These are phyloP conservation scores for Taxawa tesnikishii DNA, from an alignment of 2,329 filamentous ascomycete species.

Conservation along the genomic window DNA sequence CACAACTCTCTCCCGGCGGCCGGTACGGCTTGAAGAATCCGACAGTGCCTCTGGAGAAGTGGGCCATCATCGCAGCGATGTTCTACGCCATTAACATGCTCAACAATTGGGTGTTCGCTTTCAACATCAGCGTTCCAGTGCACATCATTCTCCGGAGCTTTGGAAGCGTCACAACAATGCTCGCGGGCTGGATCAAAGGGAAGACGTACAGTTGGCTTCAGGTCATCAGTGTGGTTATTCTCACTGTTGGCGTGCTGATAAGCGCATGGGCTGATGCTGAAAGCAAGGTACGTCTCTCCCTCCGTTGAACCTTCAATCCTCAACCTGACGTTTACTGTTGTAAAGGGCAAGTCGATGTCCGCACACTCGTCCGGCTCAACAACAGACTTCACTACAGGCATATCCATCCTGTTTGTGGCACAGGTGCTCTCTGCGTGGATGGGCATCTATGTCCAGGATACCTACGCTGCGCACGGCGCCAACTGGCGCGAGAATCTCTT, in stretches of 20 bases:
- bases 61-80: conserved; percentile 77
- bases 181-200: conserved; percentile 75
- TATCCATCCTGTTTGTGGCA: conserved; percentile 72
- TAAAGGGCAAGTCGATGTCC: conserved; percentile 9
- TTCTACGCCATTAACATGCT: conserved; percentile 92
- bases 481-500: conserved; percentile 96
- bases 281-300: conserved; percentile 53
- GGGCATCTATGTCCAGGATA: conserved; percentile 87
- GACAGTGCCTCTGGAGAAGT: conserved; percentile 70
- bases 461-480: conserved; percentile 73
- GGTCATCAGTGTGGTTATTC: conserved; percentile 64
- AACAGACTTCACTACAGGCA: conserved; percentile 52
- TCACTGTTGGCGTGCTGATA: conserved; percentile 76
- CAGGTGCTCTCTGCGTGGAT: conserved; percentile 87
- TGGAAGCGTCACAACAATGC: conserved; percentile 90
- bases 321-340: not conserved
- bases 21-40: conserved; percentile 66
- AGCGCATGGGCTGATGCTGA: conserved; percentile 84
- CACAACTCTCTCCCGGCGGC: conserved; percentile 38
- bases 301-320: too few species aligned
- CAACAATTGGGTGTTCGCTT: conserved; percentile 97
- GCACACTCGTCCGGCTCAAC: conserved; percentile 17
- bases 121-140: conserved; percentile 88
- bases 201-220: conserved; percentile 75
- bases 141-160: conserved; percentile 95